phyloP scores from a whole-genome alignment of 176 grass and related monocot species.

The Triticum turgidum region DNA sequence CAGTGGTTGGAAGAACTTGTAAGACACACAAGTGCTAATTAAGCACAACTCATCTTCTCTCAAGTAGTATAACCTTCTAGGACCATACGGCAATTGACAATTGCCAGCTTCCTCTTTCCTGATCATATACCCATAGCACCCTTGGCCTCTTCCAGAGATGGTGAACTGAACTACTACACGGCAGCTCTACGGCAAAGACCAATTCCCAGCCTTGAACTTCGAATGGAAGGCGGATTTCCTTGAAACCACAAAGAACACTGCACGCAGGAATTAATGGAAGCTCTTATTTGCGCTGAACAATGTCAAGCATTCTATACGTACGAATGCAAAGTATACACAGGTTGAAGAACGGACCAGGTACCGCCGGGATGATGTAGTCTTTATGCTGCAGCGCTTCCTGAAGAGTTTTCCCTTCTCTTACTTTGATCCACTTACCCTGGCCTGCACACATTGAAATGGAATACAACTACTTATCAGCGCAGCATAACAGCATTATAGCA shows the following conservation, averaged over 20 bases:
- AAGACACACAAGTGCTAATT: neutral
- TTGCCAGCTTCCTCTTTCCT: neutral
- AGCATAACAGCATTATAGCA: too few species aligned
- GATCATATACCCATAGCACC: neutral
- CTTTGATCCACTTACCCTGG: conserved; percentile 59
- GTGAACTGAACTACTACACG: neutral
- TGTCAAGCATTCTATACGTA: neutral
- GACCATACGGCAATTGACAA: neutral
- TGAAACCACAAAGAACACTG: conserved; percentile 93
- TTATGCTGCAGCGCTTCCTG: conserved; percentile 59
- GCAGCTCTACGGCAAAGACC: conserved; percentile 60
- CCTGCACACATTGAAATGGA: conserved; percentile 34
- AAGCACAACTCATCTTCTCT: neutral
- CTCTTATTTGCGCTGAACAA: neutral
- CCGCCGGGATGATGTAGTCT: conserved; percentile 62
- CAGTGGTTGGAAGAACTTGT: neutral
- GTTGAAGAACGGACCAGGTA: conserved; percentile 63
- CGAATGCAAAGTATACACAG: neutral
- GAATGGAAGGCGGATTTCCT: conserved; percentile 76
- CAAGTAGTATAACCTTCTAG: neutral
- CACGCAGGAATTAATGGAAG: neutral
- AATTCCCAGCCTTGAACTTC: conserved; percentile 71
- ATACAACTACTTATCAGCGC: neutral
- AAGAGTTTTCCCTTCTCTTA: conserved; percentile 78
- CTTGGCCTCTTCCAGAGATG: neutral